Percentiles rank a stretch among this genome's conserved stretches.
These are phyloP conservation scores for Rutstroemia sp. DNA, from an alignment of 2,329 filamentous ascomycete genomes.

Conservation along the genomic window DNA sequence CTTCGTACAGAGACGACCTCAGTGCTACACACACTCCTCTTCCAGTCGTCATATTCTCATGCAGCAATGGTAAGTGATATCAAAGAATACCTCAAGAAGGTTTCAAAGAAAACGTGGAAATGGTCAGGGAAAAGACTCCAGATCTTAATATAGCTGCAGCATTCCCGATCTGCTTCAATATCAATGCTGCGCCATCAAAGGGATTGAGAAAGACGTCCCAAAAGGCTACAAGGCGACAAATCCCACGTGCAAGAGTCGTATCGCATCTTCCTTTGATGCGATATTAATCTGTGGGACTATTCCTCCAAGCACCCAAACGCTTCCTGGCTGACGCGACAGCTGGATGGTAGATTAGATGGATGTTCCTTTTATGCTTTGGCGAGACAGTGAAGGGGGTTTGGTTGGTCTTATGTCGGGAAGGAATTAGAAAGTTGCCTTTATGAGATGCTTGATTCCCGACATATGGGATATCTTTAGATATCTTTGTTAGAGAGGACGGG, in stretches of 20 bases:
- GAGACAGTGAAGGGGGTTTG: neutral
- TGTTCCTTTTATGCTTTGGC: neutral
- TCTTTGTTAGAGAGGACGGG: neutral
- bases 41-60: neutral
- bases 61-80: neutral
- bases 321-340: neutral
- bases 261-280: neutral
- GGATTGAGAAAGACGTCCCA: neutral
- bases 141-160: neutral
- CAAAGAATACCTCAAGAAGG: neutral
- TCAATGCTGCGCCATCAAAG: neutral
- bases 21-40: too few species aligned
- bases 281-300: neutral
- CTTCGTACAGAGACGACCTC: too few species aligned
- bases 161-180: neutral
- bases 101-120: neutral
- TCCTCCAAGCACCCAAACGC: neutral
- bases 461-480: neutral
- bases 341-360: conserved; percentile 6
- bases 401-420: too few species aligned
- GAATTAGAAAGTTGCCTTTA: too few species aligned
- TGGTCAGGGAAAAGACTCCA: neutral
- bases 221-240: neutral
- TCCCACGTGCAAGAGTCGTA: neutral
- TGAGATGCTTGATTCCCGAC: neutral